Evolutionary conservation across 2,329 filamentous ascomycete genomes (phyloP), one percentile per base, ranked within the genome.

Genomic region (Acrodontium crateriforme): DNA sequence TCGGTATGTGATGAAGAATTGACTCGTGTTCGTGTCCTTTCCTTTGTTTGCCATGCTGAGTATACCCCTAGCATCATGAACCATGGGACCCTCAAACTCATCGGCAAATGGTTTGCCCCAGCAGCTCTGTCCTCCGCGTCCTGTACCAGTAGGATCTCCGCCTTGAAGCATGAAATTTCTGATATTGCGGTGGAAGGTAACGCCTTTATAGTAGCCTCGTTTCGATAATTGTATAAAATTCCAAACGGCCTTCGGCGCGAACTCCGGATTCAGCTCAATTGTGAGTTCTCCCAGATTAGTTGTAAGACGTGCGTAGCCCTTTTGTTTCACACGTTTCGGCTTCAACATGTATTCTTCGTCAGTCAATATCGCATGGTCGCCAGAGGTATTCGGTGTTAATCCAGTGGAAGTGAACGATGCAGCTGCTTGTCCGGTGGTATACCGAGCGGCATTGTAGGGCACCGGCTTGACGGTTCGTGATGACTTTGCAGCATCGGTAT

Each of bases 31-130:
- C 13, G 87, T 95, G 49, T 94, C 87, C 50, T 94, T 94, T 33
- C 89, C 89, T 52, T 98, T 98, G 56, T 98, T 98, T 21, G 89
- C 89, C 89, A 98, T 98, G 41, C 78, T 84, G 15, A 91, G 50
- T 1, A 85, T 70, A 9, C 89, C 89, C 16, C 85, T 67, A 0
- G 67, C 60, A 47, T 83, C 78, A 46, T 98, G 89, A n/a, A 76
- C 78, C 21, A 84, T 56, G 0, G 87, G 83, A 0, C 85, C 84
- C 10, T 94, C 84, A 37, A 95, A 78, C 51, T 98, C 89, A 52
- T 98, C 89, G 29, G 78, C 67, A 47, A 98, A 98, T 36, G 84
- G 81, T 56, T 91, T 92, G 33, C 81, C 81, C 89, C 89, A 98
- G 35, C 92, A 74, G 46, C 80, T 91, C 26, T 74, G 62, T 1